Conservation (phyloP, 2,329 filamentous ascomycete genomes). For the Neonectria sp. region DNA sequence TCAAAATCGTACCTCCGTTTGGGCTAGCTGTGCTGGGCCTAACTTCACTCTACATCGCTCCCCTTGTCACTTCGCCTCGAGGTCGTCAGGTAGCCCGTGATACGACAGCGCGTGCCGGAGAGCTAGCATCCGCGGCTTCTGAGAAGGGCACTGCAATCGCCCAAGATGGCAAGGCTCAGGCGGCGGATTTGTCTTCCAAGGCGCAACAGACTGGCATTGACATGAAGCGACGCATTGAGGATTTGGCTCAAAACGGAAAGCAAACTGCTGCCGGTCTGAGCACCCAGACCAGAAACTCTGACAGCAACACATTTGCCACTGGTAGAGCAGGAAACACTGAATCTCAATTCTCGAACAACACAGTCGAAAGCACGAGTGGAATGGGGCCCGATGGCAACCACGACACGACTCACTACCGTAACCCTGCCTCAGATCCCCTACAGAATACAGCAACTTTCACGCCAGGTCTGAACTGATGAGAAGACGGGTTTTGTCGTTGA, state of each 20-base stretch:
- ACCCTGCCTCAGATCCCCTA: background rate
- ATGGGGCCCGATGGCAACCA: background rate
- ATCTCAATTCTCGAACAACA: background rate
- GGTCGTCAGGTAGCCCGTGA: slow-evolving; percentile 32
- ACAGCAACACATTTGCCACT: background rate
- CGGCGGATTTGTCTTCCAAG: slow-evolving; percentile 31
- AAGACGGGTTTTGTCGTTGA: background rate
- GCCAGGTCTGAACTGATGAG: background rate
- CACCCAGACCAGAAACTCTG: background rate
- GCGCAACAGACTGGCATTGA: slow-evolving; percentile 22
- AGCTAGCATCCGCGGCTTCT: slow-evolving; percentile 28
- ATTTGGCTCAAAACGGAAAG: slow-evolving; percentile 21
- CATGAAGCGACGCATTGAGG: background rate
- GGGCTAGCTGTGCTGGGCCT: slow-evolving; percentile 32
- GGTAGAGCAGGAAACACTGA: background rate
- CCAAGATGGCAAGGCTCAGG: slow-evolving; percentile 30
- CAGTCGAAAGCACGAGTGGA: background rate
- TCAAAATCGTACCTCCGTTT: slow-evolving; percentile 37
- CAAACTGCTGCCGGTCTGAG: slow-evolving; percentile 26
- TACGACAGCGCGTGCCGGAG: slow-evolving; percentile 28
- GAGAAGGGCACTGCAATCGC: slow-evolving; percentile 33
- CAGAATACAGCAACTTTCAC: background rate
- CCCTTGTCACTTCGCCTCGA: slow-evolving; percentile 32
- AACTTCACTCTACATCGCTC: slow-evolving; percentile 31
- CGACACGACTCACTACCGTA: background rate